These are phyloP conservation scores for Anthoceros angustus DNA, from an alignment of 225 moss, liverwort and hornwort species.

Conservation along the genomic window DNA sequence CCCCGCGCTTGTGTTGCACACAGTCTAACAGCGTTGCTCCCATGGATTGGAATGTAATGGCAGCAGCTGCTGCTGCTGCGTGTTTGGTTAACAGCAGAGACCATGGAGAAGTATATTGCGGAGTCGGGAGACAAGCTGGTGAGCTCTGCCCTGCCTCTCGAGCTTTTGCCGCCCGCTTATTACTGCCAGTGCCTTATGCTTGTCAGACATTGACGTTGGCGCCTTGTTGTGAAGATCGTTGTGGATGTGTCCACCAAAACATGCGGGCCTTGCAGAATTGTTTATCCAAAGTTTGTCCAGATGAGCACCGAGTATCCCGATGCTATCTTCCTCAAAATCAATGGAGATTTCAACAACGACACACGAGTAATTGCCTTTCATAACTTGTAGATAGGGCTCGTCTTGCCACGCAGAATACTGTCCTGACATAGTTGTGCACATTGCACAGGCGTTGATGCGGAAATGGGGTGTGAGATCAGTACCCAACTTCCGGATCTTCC, in stretches of 20 bases:
- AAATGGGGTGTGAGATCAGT: conserved; percentile 81
- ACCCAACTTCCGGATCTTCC: conserved; percentile 68
- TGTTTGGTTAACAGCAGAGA: conserved; percentile 40
- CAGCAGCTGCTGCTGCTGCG: neutral
- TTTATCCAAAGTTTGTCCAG: conserved; percentile 63
- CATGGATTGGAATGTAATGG: neutral
- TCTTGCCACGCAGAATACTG: neutral
- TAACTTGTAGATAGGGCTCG: neutral
- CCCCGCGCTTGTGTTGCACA: neutral
- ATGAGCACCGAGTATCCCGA: conserved; percentile 74
- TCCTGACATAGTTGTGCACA: neutral
- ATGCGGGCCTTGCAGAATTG: conserved; percentile 89
- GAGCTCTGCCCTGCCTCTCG: neutral
- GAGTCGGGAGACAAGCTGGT: conserved; percentile 73
- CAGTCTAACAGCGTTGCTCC: neutral
- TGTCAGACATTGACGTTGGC: neutral
- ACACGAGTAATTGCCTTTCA: conserved; percentile 36
- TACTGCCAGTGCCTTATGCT: neutral
- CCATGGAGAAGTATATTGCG: conserved; percentile 32
- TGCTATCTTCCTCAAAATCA: conserved; percentile 65
- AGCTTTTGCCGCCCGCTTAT: neutral
- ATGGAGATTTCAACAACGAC: conserved; percentile 42
- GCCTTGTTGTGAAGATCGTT: conserved; percentile 38
- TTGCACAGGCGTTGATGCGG: conserved; percentile 53
- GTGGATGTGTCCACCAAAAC: conserved; percentile 76